These are phyloP conservation scores for Saccharomycopsis sp. DNA, from an alignment of 805 yeast genomes.

Conservation along the genomic window DNA sequence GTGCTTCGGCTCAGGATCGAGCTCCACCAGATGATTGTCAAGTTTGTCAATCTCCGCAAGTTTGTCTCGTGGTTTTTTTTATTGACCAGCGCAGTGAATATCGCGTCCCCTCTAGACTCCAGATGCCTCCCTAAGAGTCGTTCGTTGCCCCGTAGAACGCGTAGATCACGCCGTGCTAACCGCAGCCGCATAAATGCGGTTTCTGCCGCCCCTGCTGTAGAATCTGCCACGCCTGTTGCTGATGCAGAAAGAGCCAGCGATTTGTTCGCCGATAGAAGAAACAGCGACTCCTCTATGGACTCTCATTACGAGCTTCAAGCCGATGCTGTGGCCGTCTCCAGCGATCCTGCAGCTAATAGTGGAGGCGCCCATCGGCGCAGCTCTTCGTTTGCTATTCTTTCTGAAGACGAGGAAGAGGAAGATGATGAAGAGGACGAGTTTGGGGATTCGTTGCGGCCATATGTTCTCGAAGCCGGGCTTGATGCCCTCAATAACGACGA, in stretches of 20 bases:
- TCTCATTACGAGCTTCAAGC: not conserved
- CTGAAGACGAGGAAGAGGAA: not conserved
- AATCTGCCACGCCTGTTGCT: not conserved
- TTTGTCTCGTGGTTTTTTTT: constrained; percentile 59
- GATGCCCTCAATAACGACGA: not conserved
- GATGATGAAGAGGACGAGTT: not conserved
- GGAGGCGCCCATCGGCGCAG: not conserved
- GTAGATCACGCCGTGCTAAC: not conserved
- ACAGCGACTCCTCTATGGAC: not conserved
- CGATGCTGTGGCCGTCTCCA: not conserved
- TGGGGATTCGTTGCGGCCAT: not conserved
- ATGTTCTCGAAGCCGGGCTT: not conserved
- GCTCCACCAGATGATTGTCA: constrained; percentile 70
- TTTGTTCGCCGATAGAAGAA: not conserved
- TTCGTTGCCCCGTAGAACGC: constrained; percentile 9
- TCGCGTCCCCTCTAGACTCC: constrained; percentile 11
- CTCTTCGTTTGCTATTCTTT: not conserved
- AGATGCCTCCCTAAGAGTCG: not conserved
- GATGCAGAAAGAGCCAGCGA: not conserved
- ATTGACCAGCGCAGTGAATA: not conserved
- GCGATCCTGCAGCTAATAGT: not conserved
- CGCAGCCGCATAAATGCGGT: too few species aligned
- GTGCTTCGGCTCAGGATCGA: constrained; percentile 75
- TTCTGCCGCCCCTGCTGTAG: not conserved
- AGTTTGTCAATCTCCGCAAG: constrained; percentile 53